These are phyloP conservation scores for Cyclostephanos invisitatus DNA, from an alignment of 108 stramenopile species.

Conservation along the genomic window DNA sequence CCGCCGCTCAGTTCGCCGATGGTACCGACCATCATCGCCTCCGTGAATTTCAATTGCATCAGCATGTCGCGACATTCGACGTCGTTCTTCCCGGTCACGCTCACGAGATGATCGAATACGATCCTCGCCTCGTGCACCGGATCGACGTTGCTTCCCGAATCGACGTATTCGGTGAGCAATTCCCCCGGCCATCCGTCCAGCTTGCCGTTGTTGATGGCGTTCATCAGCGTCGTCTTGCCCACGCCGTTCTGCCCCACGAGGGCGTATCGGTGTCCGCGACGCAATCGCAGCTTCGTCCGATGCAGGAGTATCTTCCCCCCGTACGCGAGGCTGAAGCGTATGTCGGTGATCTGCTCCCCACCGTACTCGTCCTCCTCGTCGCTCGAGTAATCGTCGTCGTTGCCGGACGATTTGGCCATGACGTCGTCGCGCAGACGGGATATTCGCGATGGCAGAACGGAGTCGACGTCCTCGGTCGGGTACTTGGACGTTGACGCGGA, in stretches of 20 bases:
- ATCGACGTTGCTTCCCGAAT: slow-evolving; percentile 92
- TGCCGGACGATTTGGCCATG: slow-evolving; percentile 46
- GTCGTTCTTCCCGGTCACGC: slow-evolving; percentile 53
- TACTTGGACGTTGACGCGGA: neutral
- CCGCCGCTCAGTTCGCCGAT: slow-evolving; percentile 95
- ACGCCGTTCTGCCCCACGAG: slow-evolving; percentile 96
- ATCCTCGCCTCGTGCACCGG: slow-evolving; percentile 80
- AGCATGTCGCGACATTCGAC: slow-evolving; percentile 77
- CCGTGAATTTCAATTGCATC: slow-evolving; percentile 83
- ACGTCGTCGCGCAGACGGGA: slow-evolving; percentile 57
- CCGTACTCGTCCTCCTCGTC: slow-evolving; percentile 89
- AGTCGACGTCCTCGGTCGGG: slow-evolving; percentile 9
- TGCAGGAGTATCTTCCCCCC: slow-evolving; percentile 97
- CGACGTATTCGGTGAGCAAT: slow-evolving; percentile 92
- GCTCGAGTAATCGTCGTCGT: slow-evolving; percentile 66
- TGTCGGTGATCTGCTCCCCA: slow-evolving; percentile 91
- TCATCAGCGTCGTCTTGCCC: slow-evolving; percentile 98
- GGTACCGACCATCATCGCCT: slow-evolving; percentile 83
- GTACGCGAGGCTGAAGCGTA: slow-evolving; percentile 95
- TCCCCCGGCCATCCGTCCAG: slow-evolving; percentile 95
- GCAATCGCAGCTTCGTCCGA: slow-evolving; percentile 89
- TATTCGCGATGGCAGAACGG: slow-evolving; percentile 31
- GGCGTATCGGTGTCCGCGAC: slow-evolving; percentile 96
- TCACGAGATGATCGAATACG: slow-evolving; percentile 62
- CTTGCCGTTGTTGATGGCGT: slow-evolving; percentile 95